Conservation (phyloP, 768 basidiomycete genomes). For the Tylopilus rubrobrunneus region DNA sequence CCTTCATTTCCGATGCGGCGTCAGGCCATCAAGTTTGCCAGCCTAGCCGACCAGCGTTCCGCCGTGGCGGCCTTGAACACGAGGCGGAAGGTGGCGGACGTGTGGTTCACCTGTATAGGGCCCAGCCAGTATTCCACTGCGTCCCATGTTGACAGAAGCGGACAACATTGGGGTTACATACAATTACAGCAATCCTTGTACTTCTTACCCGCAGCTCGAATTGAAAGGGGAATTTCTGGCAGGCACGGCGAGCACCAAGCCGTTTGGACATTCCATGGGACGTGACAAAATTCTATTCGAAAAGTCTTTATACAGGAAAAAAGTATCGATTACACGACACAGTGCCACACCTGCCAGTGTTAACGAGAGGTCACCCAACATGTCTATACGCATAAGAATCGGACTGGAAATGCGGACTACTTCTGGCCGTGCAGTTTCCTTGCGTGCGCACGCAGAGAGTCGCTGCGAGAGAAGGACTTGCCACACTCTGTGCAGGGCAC, state of each 20-base stretch:
- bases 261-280: not conserved
- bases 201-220: too few relatives aligned
- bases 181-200: too few relatives aligned
- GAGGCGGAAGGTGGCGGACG: not conserved
- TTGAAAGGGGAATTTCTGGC: too few relatives aligned
- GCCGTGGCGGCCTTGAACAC: not conserved
- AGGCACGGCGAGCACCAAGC: not conserved
- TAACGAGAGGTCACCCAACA: not conserved
- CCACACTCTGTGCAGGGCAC: not conserved
- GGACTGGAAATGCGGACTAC: not conserved
- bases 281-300: not conserved
- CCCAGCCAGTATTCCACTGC: too few relatives aligned
- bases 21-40: too few relatives aligned
- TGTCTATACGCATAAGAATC: not conserved
- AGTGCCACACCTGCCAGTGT: too few relatives aligned
- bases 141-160: too few relatives aligned
- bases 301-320: not conserved
- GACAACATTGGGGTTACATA: too few relatives aligned
- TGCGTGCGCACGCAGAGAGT: constrained; percentile 1
- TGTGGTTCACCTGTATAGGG: not conserved
- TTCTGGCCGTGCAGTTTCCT: not conserved
- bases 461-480: constrained; percentile 2
- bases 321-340: not conserved
- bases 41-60: not conserved
- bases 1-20: not conserved